phyloP scores from a whole-genome alignment of 441 rosid genomes.

The Dalechampia spathulata region DNA sequence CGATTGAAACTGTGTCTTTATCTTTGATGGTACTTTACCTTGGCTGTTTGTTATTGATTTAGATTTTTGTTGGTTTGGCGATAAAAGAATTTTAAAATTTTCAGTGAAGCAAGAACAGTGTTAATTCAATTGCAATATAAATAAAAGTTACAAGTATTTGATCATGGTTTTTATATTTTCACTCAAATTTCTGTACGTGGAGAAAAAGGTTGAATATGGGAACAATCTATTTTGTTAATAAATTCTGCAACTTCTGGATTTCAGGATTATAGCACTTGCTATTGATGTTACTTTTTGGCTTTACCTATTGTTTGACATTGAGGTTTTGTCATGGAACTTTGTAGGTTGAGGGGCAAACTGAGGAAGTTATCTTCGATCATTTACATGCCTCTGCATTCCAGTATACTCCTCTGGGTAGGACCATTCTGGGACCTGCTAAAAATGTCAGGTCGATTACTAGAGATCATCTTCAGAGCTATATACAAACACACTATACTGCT shows the following conservation, averaged over 20 bases:
- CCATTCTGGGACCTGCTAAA: conserved; percentile 92
- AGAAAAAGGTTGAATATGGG: not conserved
- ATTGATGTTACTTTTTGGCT: not conserved
- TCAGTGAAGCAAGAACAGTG: too few species aligned
- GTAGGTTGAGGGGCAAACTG: conserved; percentile 95
- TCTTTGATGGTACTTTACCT: too few species aligned
- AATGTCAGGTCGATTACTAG: conserved; percentile 77
- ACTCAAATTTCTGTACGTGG: too few species aligned
- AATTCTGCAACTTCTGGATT: not conserved
- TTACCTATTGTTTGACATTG: not conserved
- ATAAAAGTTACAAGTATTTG: too few species aligned
- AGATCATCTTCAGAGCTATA: conserved; percentile 74
- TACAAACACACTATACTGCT: conserved; percentile 95
- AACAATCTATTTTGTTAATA: not conserved
- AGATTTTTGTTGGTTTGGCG: too few species aligned
- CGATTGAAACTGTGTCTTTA: too few species aligned
- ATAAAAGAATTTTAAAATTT: too few species aligned
- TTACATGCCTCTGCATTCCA: conserved; percentile 99
- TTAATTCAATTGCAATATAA: too few species aligned
- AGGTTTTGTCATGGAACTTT: conserved; percentile 11
- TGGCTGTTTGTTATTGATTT: too few species aligned
- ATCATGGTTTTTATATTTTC: too few species aligned
- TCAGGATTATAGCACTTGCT: not conserved
- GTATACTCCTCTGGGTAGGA: conserved; percentile 87
- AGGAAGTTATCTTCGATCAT: conserved; percentile 97